Evolutionary conservation across 306 rosid genomes (phyloP).

Genomic region (Luffa acutangula): DNA sequence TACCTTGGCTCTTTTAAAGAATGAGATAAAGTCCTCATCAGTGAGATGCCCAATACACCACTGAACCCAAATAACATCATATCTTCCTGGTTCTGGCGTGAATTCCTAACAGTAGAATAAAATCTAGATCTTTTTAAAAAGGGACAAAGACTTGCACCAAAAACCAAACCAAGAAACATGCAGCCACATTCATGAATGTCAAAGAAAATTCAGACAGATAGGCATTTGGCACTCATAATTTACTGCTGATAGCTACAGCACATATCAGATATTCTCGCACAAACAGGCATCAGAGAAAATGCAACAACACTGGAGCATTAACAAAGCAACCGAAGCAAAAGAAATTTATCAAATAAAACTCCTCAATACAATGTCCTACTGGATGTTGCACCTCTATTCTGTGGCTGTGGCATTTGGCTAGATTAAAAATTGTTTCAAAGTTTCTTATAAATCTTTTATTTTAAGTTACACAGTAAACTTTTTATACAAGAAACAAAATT

Average conservation of each 20-base stretch:
- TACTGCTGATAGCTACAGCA: not conserved
- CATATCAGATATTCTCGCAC: not conserved
- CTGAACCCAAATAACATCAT: conserved; percentile 93
- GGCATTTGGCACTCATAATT: not conserved
- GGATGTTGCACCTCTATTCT: not conserved
- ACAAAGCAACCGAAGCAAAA: not conserved
- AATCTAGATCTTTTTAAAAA: not conserved
- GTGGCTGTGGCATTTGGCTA: not conserved
- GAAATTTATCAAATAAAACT: not conserved
- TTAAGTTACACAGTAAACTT: not conserved
- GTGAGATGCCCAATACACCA: conserved; percentile 99
- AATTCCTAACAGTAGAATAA: conserved; percentile 38
- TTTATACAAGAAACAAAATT: not conserved
- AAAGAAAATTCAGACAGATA: not conserved
- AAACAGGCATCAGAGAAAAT: not conserved
- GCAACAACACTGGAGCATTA: not conserved
- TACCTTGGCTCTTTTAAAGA: conserved; percentile 87
- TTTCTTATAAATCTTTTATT: not conserved
- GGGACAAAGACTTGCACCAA: not conserved
- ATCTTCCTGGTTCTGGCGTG: conserved; percentile 78
- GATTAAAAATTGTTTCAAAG: not conserved
- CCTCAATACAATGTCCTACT: not conserved
- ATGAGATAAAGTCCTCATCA: conserved; percentile 81
- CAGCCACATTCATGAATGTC: not conserved
- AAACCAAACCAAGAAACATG: not conserved